Conservation (phyloP, 352 stramenopile genomes). For the Phytophthora palmivora region DNA sequence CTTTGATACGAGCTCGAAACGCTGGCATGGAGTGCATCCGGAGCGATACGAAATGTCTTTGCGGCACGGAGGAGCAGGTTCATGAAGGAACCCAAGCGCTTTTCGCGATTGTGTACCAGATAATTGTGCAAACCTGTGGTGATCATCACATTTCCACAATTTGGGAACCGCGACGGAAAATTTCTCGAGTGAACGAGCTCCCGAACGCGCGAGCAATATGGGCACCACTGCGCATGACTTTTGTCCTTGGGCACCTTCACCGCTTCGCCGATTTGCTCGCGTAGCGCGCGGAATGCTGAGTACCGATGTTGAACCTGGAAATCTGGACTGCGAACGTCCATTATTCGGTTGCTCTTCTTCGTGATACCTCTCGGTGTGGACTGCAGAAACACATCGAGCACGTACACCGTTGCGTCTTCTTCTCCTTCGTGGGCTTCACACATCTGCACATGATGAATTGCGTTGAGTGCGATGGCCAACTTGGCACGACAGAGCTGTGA, state of each 20-base stretch:
- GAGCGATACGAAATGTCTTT: constrained; percentile 59
- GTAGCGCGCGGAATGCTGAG: constrained; percentile 56
- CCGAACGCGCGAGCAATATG: constrained; percentile 52
- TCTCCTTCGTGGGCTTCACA: constrained; percentile 31
- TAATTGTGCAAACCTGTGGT: constrained; percentile 15
- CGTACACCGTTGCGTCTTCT: constrained; percentile 38
- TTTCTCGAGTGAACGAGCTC: constrained; percentile 38
- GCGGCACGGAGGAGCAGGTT: constrained; percentile 45
- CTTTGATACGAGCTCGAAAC: constrained; percentile 49
- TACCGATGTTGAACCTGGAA: constrained; percentile 61
- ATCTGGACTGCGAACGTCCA: constrained; percentile 8
- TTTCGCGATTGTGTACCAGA: constrained; percentile 29
- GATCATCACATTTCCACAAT: constrained; percentile 14
- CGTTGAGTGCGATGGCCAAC: constrained; percentile 53
- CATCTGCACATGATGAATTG: constrained; percentile 54
- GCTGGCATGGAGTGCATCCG: constrained; percentile 41
- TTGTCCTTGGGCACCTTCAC: constrained; percentile 30
- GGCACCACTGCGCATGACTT: constrained; percentile 58
- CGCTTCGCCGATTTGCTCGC: constrained; percentile 31
- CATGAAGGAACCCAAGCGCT: constrained; percentile 48
- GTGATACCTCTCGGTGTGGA: constrained; percentile 44
- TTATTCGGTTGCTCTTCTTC: not conserved
- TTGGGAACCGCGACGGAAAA: constrained; percentile 53
- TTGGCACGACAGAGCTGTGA: constrained; percentile 15
- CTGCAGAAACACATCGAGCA: constrained; percentile 50